Evolutionary conservation across 2,329 filamentous ascomycete genomes (phyloP).

Genomic region (Lomentospora prolificans): DNA sequence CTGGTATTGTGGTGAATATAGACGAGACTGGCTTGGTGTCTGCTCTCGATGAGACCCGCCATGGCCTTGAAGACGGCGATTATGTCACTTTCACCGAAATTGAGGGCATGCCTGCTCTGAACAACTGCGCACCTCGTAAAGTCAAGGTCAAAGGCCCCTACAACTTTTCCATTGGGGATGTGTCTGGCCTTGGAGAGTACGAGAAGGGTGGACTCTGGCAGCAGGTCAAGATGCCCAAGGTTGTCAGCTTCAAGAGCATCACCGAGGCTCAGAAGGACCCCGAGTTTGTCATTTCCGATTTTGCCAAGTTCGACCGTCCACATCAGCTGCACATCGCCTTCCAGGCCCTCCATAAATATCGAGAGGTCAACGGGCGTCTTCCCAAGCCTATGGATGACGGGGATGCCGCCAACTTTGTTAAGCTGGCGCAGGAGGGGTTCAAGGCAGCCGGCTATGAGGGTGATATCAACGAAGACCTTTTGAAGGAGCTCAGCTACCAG

Average conservation of each 20-base stretch:
- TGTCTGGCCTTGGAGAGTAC: conserved; percentile 79
- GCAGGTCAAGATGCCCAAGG: conserved; percentile 98
- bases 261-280: conserved; percentile 72
- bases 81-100: conserved; percentile 92
- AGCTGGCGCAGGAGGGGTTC: conserved; percentile 64
- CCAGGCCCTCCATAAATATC: conserved; percentile 84
- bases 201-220: conserved; percentile 80
- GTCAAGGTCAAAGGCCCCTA: conserved; percentile 92
- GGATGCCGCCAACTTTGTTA: conserved; percentile 70
- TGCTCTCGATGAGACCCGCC: conserved; percentile 85
- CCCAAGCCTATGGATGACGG: conserved; percentile 76
- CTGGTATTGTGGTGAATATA: conserved; percentile 82
- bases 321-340: conserved; percentile 86
- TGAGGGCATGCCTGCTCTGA: conserved; percentile 83
- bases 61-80: conserved; percentile 93
- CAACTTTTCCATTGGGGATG: conserved; percentile 93
- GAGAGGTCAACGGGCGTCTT: conserved; percentile 61
- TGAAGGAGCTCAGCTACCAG: conserved; percentile 91
- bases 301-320: conserved; percentile 94
- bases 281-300: conserved; percentile 86
- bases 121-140: conserved; percentile 75
- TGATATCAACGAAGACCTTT: conserved; percentile 83
- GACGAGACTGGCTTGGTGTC: conserved; percentile 86
- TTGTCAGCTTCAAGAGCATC: conserved; percentile 78
- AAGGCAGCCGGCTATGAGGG: conserved; percentile 48